These are phyloP conservation scores for Dendrothele bispora DNA, from an alignment of 768 basidiomycete species.

Conservation along the genomic window DNA sequence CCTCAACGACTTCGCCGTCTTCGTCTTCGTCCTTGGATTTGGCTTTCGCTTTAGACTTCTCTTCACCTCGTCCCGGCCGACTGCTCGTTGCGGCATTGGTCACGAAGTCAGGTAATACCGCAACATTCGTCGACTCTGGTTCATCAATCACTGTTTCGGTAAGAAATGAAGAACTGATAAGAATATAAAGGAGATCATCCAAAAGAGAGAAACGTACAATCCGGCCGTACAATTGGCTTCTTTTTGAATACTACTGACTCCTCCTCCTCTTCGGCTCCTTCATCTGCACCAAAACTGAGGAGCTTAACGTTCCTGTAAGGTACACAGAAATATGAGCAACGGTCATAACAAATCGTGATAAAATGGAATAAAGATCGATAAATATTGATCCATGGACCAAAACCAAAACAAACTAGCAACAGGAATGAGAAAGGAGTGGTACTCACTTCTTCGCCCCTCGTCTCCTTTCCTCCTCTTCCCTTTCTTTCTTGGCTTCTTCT, in stretches of 20 bases:
- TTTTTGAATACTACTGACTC: constrained; percentile 62
- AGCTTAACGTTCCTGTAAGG: constrained; percentile 84
- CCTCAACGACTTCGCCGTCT: constrained; percentile 9
- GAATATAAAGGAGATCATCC: constrained; percentile 1
- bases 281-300: constrained; percentile 83
- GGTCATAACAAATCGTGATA: too few species aligned
- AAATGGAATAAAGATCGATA: too few species aligned
- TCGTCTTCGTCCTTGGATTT: constrained; percentile 14
- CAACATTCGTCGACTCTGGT: constrained; percentile 12
- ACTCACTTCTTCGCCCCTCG: constrained; percentile 88
- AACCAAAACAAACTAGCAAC: background rate
- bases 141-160: constrained; percentile 36
- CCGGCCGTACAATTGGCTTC: constrained; percentile 81
- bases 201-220: constrained; percentile 53
- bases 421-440: background rate
- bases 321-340: too few species aligned
- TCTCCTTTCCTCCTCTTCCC: constrained; percentile 71
- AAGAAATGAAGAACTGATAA: too few species aligned
- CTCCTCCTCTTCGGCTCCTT: constrained; percentile 55
- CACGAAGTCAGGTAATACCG: constrained; percentile 41
- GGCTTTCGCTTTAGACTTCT: background rate
- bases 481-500: constrained; percentile 70
- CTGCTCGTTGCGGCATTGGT: constrained; percentile 20
- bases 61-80: background rate
- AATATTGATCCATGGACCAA: too few species aligned